Evolutionary conservation across 306 rosid species (phyloP).

Genomic region (Glycine latifolia): DNA sequence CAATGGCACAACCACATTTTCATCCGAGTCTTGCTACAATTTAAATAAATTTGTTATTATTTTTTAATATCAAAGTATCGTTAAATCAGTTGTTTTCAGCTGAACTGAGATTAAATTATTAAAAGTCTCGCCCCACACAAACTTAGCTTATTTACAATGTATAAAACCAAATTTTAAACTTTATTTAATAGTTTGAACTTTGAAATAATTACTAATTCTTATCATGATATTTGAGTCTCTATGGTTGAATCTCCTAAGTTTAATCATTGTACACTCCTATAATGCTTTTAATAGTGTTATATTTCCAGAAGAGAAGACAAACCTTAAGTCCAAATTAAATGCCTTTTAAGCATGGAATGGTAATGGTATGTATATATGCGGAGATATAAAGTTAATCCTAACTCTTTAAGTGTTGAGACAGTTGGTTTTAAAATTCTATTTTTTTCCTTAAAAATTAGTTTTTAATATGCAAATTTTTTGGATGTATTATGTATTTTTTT

Average conservation of each 20-base stretch:
- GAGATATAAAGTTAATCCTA: too few species aligned
- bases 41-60: too few species aligned
- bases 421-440: too few species aligned
- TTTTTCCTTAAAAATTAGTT: too few species aligned
- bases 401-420: too few species aligned
- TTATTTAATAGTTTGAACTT: too few species aligned
- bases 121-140: background rate
- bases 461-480: too few species aligned
- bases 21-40: background rate
- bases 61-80: too few species aligned
- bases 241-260: background rate
- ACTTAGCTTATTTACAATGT: background rate
- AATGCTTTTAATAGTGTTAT: background rate
- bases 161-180: background rate
- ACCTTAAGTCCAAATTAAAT: background rate
- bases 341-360: background rate
- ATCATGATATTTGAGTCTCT: background rate
- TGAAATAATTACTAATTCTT: background rate
- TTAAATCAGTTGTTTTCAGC: too few species aligned
- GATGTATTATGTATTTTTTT: too few species aligned
- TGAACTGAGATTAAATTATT: background rate
- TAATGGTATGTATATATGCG: too few species aligned
- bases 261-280: background rate
- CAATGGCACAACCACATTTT: conserved; percentile 12
- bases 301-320: background rate